phyloP scores from a whole-genome alignment of 2,329 filamentous ascomycete genomes.

The Torrubiella hemipterigena region DNA sequence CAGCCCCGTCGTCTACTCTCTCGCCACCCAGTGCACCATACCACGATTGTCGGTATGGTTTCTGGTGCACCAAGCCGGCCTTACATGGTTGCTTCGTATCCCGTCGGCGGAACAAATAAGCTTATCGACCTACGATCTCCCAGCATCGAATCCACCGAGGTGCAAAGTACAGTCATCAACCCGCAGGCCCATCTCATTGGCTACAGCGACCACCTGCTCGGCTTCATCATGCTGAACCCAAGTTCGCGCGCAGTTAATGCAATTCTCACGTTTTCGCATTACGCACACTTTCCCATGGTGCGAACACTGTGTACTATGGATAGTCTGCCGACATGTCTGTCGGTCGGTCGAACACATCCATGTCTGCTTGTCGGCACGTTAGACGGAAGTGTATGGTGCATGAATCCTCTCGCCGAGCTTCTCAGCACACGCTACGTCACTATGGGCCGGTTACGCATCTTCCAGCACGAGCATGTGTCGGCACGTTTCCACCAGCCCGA shows the following conservation, averaged over 20 bases:
- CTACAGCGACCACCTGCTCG: slow-evolving; percentile 44
- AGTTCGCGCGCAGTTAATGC: slow-evolving; percentile 40
- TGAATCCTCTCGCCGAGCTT: slow-evolving; percentile 25
- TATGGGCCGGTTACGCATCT: slow-evolving; percentile 25
- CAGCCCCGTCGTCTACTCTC: slow-evolving; percentile 34
- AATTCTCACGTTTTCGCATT: slow-evolving; percentile 39
- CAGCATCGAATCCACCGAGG: slow-evolving; percentile 39
- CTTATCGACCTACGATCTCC: slow-evolving; percentile 41
- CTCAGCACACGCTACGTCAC: slow-evolving; percentile 20
- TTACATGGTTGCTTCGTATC: slow-evolving; percentile 41
- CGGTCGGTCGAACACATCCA: slow-evolving; percentile 37
- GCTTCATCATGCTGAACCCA: slow-evolving; percentile 40
- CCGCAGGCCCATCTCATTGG: slow-evolving; percentile 41
- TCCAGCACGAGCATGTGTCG: slow-evolving; percentile 42
- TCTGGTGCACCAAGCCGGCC: slow-evolving; percentile 45
- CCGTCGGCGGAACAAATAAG: slow-evolving; percentile 39
- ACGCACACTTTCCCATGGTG: slow-evolving; percentile 38
- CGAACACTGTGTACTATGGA: slow-evolving; percentile 39
- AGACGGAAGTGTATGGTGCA: slow-evolving; percentile 39
- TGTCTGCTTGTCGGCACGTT: slow-evolving; percentile 40
- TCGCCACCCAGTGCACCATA: slow-evolving; percentile 41
- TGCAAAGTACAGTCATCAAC: slow-evolving; percentile 35
- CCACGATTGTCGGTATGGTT: slow-evolving; percentile 39
- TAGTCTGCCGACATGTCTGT: slow-evolving; percentile 36
- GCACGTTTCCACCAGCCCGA: slow-evolving; percentile 15